Evolutionary conservation across 1,284 basidiomycete species (phyloP).

Genomic region (Ceratobasidium papillatum): DNA sequence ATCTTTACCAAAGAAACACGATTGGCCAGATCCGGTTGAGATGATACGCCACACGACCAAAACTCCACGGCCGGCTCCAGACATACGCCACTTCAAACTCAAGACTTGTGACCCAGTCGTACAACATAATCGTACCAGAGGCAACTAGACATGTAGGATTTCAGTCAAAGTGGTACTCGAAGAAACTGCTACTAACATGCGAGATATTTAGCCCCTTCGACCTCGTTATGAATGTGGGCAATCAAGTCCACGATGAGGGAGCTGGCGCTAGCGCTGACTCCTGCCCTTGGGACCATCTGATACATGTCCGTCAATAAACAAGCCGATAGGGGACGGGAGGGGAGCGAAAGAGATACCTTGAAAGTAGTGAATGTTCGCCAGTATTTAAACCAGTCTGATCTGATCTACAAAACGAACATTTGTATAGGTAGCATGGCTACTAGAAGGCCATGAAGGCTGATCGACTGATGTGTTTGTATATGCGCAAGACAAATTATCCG

Average conservation of each 20-base stretch:
- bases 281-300: background rate
- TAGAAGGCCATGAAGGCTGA: no score
- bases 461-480: no score
- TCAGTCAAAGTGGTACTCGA: background rate
- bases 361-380: background rate
- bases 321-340: background rate
- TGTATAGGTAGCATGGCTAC: no score
- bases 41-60: conserved; percentile 8
- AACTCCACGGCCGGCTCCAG: conserved; percentile 18
- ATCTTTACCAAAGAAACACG: conserved; percentile 1
- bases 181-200: background rate
- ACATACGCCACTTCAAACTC: background rate
- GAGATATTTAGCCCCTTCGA: background rate
- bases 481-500: no score
- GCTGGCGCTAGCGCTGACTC: background rate
- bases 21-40: conserved; percentile 24
- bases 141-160: conserved; percentile 3
- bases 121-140: conserved; percentile 4
- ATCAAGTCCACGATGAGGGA: background rate
- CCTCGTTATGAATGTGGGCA: background rate
- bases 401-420: background rate
- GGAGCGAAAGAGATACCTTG: background rate
- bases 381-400: background rate
- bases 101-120: conserved; percentile 5
- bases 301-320: background rate